Percentiles rank a stretch among this genome's conserved stretches.
These are phyloP conservation scores for Ziziphus jujuba DNA, from an alignment of 306 rosid genomes.

Conservation along the genomic window DNA sequence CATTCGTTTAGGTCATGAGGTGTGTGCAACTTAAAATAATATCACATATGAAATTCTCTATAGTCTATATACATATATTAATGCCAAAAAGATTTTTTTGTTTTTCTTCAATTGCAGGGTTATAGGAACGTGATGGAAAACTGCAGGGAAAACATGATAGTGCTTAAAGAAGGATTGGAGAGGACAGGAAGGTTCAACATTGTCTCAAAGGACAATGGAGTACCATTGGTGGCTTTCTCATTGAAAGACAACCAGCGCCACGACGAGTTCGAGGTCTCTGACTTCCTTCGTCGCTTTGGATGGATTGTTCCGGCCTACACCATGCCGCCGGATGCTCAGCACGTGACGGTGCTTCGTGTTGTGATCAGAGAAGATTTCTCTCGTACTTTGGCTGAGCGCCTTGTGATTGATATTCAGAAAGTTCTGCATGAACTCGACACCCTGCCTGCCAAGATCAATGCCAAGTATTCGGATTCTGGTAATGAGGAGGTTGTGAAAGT, in stretches of 20 bases:
- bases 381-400: slow-evolving; percentile 86
- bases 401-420: slow-evolving; percentile 57
- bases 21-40: neutral
- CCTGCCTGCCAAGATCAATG: slow-evolving; percentile 47
- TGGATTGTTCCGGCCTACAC: slow-evolving; percentile 98
- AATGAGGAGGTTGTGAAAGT: slow-evolving; percentile 17
- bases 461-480: slow-evolving; percentile 9
- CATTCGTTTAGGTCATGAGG: slow-evolving; percentile 87
- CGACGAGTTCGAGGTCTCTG: slow-evolving; percentile 75
- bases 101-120: slow-evolving; percentile 41
- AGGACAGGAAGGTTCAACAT: slow-evolving; percentile 65
- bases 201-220: slow-evolving; percentile 79
- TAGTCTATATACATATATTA: neutral
- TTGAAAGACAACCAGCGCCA: slow-evolving; percentile 59
- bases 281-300: slow-evolving; percentile 67
- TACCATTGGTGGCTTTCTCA: slow-evolving; percentile 86
- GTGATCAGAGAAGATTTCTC: slow-evolving; percentile 93
- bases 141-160: slow-evolving; percentile 83
- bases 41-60: too few relatives aligned
- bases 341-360: slow-evolving; percentile 74
- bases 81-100: neutral
- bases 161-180: slow-evolving; percentile 71
- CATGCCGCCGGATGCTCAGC: slow-evolving; percentile 89
- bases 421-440: slow-evolving; percentile 75
- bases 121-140: slow-evolving; percentile 87